Base-by-base conservation (phyloP, 306 rosid species). In the Trifolium subterraneum region DNA sequence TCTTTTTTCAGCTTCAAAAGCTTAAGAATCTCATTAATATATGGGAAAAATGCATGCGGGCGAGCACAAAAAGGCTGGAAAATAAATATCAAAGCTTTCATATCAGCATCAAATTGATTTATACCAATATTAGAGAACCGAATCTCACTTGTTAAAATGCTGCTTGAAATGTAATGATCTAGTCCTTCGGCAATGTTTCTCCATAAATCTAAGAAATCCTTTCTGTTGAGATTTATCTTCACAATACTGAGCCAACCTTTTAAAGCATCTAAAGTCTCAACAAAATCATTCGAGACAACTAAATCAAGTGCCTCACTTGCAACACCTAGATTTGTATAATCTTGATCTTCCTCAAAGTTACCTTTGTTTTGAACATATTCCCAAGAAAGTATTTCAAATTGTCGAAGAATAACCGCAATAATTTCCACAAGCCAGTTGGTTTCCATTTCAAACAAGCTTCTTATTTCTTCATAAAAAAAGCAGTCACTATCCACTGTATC, bases 371-470 rank as follows among this genome's bases (percentile, higher is more conserved):
- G 82, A 82, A 87, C 58, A 84, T 88, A 90, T 13, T 87, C 86
- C 85, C 84, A 83, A 23, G 92, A 85, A 47, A 88, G 86, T 61
- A 36, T 72, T 80, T 88, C 93, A 15, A 90, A 90, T 68, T 84
- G 84, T 29, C 83, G 92, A 76, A 90, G 93, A 73, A 88, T 70
- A 76, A 80, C 77, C 7, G 78, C 70, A 74, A 90, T 88, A 50
- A 88, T 80, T 73, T 90, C 93, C 86, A 88, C 72, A 54, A 90
- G 82, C 93, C 96, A 90, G 76, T 87, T 88, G 9, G 85, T 87
- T 80, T 86, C 85, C 47, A 90, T 82, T 83, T 90, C 90, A 5
- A 87, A 85, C 86, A 90, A 74, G 79, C 89, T 83, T 59, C 67
- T 73, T 16, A 86, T 82, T 87, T 90, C 96, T 82, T 87, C 92